Percentiles rank a stretch among this genome's conserved stretches.
Conservation (phyloP, 1,139 yeast genomes). For the Ogataea hybrid region DNA sequence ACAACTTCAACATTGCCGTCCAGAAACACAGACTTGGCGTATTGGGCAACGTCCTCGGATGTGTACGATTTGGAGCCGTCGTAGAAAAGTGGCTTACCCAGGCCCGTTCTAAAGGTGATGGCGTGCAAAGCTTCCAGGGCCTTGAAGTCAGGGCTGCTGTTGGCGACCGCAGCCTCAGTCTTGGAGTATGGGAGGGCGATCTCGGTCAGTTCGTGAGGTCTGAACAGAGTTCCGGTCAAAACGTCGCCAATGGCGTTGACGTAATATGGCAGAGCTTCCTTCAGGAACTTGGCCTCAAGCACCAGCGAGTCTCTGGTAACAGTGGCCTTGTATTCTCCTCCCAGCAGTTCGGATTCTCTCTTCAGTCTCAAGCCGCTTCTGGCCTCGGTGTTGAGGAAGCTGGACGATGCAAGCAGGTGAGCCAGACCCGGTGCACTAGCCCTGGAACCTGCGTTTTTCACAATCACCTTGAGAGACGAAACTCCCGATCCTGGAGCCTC, state of each 20-base stretch:
- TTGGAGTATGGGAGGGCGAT: slow-evolving; percentile 76
- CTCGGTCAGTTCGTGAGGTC: slow-evolving; percentile 81
- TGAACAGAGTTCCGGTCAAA: slow-evolving; percentile 68
- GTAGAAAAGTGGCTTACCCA: slow-evolving; percentile 80
- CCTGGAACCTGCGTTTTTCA: slow-evolving; percentile 88
- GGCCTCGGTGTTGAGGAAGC: slow-evolving; percentile 77
- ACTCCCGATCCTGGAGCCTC: slow-evolving; percentile 41
- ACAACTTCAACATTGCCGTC: slow-evolving; percentile 67
- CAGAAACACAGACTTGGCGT: slow-evolving; percentile 68
- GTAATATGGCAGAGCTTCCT: slow-evolving; percentile 87
- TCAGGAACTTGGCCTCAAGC: slow-evolving; percentile 77
- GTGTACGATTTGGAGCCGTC: slow-evolving; percentile 52
- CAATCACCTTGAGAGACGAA: slow-evolving; percentile 65
- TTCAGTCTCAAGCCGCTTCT: slow-evolving; percentile 91
- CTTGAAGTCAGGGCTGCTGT: slow-evolving; percentile 49
- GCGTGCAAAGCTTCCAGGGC: slow-evolving; percentile 82
- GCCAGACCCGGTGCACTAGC: slow-evolving; percentile 69
- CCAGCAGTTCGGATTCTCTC: slow-evolving; percentile 92
- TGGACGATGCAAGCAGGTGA: slow-evolving; percentile 81
- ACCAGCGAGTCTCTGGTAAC: slow-evolving; percentile 85
- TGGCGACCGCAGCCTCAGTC: slow-evolving; percentile 52
- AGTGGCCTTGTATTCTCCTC: slow-evolving; percentile 69
- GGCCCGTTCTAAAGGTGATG: slow-evolving; percentile 81
- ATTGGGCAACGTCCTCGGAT: slow-evolving; percentile 63
- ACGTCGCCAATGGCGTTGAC: slow-evolving; percentile 85